phyloP scores from a whole-genome alignment of 2,329 filamentous ascomycete species.

The Fusarium dimerum region DNA sequence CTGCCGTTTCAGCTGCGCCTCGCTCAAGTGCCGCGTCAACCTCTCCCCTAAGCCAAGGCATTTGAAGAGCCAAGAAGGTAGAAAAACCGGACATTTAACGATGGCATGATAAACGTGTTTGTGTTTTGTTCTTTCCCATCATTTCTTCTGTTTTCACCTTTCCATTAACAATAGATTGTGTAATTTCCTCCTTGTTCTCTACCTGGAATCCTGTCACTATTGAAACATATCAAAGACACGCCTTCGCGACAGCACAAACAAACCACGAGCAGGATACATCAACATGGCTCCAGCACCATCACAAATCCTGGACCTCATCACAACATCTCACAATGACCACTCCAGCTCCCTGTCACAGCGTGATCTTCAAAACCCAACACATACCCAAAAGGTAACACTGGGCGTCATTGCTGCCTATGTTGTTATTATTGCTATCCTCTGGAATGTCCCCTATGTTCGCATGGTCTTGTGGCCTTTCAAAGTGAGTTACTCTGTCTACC shows the following conservation, averaged over 20 bases:
- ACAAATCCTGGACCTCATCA: constrained; percentile 9
- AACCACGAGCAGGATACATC: too few relatives aligned
- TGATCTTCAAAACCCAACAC: constrained; percentile 58
- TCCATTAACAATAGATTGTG: too few relatives aligned
- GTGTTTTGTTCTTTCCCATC: neutral
- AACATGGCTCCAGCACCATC: constrained; percentile 24
- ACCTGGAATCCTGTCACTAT: too few relatives aligned
- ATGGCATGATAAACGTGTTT: neutral
- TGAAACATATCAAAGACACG: too few relatives aligned
- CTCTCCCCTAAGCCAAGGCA: neutral
- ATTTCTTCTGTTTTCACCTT: neutral
- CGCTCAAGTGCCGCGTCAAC: neutral
- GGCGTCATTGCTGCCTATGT: constrained; percentile 72
- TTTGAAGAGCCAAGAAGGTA: neutral
- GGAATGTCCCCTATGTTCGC: constrained; percentile 77
- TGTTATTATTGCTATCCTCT: constrained; percentile 72
- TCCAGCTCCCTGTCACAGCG: constrained; percentile 45
- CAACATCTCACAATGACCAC: constrained; percentile 9
- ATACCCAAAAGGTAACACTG: constrained; percentile 70
- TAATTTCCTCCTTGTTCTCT: too few relatives aligned
- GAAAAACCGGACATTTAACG: neutral
- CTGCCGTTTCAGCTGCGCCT: neutral
- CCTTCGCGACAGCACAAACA: too few relatives aligned
- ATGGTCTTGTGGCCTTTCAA: constrained; percentile 82
- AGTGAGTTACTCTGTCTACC: constrained; percentile 42